These are phyloP conservation scores for Kazachstania psychrophila DNA, from an alignment of 805 yeast species.

Conservation along the genomic window DNA sequence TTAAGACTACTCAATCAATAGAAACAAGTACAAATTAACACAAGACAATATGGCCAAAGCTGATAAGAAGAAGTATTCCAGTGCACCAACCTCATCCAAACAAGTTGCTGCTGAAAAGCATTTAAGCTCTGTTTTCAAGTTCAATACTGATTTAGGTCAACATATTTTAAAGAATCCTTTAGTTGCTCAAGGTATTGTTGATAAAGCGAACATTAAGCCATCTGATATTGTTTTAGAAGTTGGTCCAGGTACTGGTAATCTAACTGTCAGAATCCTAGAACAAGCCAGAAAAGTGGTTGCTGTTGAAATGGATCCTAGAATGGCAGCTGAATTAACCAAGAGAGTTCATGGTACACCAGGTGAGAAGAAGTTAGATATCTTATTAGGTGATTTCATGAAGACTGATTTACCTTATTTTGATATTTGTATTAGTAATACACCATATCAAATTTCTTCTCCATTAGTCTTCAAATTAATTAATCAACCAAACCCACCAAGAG, in stretches of 20 bases:
- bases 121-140: constrained; percentile 74
- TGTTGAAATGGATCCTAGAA: constrained; percentile 97
- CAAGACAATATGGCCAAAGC: constrained; percentile 46
- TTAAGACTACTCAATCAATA: too few relatives aligned
- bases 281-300: constrained; percentile 92
- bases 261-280: constrained; percentile 86
- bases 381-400: constrained; percentile 93
- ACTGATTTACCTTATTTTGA: constrained; percentile 91
- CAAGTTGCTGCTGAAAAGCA: constrained; percentile 64
- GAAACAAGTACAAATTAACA: too few relatives aligned
- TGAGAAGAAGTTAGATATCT: constrained; percentile 81
- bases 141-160: constrained; percentile 94
- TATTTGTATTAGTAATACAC: constrained; percentile 93
- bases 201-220: constrained; percentile 87
- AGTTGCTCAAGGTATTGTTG: constrained; percentile 97
- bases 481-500: constrained; percentile 90
- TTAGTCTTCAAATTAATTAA: constrained; percentile 84
- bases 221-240: constrained; percentile 91
- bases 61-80: constrained; percentile 51
- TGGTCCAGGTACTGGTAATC: constrained; percentile 98
- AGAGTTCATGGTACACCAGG: constrained; percentile 96
- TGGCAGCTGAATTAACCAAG: constrained; percentile 97
- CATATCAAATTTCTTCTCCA: constrained; percentile 95
- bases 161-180: constrained; percentile 93
- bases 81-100: constrained; percentile 40